Evolutionary conservation across 495 filamentous ascomycete species (phyloP), one percentile per base, ranked within the genome.

Genomic region (Sporormia fimetaria): DNA sequence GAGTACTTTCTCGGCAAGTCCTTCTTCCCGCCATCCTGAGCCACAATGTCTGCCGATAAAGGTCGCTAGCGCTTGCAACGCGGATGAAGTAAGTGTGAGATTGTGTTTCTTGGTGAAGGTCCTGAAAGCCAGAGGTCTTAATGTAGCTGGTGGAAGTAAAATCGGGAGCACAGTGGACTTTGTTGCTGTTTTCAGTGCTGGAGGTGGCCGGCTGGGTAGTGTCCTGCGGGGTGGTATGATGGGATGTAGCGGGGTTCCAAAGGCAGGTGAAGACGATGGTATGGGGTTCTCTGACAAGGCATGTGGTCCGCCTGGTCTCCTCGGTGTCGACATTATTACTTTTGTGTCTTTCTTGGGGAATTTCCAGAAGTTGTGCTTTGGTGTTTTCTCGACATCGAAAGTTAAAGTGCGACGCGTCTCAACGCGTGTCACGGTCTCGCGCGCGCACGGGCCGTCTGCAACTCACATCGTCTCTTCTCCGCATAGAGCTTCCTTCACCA

Each of bases 81-180:
- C 83, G 6, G 86, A 72, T 0, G 88, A 88, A 3, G 84, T 94
- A 26, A 98, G 78, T 0, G 87, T 96, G 25, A 98, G 69, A 57
- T 87, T 88, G 61, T 98, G 85, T 54, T 98, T 98, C 63, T 94
- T 93, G 5, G 90, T 98, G 50, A 98, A 92, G 0, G 84, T 88
- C 26, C 90, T 80, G 58, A 98, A 96, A 27, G 90, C 90, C 23
- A 95, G 68, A 4, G 90, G 92, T 49, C 90, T 75, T 23, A 98
- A 68, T 0, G 83, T 88, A 16, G 82, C 75, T 3, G 86, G 81
- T 12, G 87, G 87, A 21, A 98, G 80, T 23, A 88, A 60, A 38
- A 98, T 86, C 9, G 90, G 84, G 4, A 96, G 67, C 34, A 94
- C 78, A 14, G 83, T 83, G 0, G 81, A 73, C 50, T 82, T 81